Evolutionary conservation across 768 basidiomycete genomes (phyloP).

Genomic region (Gautieria morchelliformis): DNA sequence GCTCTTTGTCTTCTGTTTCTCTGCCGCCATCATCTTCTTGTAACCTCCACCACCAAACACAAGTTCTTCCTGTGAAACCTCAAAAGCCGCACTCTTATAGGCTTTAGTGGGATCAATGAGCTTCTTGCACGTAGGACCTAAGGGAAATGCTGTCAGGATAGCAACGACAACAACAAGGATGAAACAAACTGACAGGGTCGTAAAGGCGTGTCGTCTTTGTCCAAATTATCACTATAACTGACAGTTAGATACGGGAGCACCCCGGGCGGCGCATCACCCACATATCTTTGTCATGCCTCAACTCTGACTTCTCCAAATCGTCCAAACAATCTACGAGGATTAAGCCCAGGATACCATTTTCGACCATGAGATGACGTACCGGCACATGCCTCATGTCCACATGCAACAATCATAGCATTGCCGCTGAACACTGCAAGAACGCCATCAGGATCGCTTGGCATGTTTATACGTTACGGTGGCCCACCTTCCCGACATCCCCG

Average conservation of each 20-base stretch:
- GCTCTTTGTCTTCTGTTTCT: not conserved
- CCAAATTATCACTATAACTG: not conserved
- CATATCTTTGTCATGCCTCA: slow-evolving; percentile 2
- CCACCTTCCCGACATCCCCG: slow-evolving; percentile 58
- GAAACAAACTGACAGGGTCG: slow-evolving; percentile 1
- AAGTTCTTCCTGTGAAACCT: slow-evolving; percentile 55
- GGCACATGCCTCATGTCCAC: slow-evolving; percentile 47
- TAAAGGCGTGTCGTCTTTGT: slow-evolving; percentile 1
- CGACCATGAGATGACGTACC: slow-evolving; percentile 25
- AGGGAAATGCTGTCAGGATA: not conserved
- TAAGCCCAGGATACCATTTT: not conserved
- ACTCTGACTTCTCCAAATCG: slow-evolving; percentile 4
- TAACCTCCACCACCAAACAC: slow-evolving; percentile 9
- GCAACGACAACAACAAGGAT: not conserved
- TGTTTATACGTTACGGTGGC: slow-evolving; percentile 8
- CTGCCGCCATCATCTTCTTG: not conserved
- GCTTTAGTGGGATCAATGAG: slow-evolving; percentile 43
- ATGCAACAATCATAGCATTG: slow-evolving; percentile 50
- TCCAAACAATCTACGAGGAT: slow-evolving; percentile 3
- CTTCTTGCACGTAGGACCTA: slow-evolving; percentile 54
- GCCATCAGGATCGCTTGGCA: not conserved
- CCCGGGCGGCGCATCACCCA: not conserved
- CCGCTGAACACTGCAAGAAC: slow-evolving; percentile 32
- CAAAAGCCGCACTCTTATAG: slow-evolving; percentile 59
- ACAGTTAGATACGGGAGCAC: too few relatives aligned